Conservation (phyloP, 768 basidiomycete species). For the Tulasnella calospora region DNA sequence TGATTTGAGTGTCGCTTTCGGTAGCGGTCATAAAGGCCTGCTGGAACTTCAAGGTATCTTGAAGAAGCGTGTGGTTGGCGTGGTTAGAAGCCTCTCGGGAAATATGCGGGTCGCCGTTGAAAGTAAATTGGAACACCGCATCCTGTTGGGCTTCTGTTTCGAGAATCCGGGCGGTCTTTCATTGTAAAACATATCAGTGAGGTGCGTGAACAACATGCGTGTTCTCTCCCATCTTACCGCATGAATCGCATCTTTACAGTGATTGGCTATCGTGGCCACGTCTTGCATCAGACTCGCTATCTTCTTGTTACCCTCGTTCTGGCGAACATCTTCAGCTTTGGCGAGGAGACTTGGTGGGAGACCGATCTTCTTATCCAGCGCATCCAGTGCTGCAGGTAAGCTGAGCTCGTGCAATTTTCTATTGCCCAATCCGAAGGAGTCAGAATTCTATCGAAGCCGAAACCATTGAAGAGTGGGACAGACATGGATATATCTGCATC, state of each 20-base stretch:
- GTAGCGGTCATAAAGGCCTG: slow-evolving; percentile 65
- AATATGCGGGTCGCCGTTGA: slow-evolving; percentile 39
- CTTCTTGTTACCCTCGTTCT: slow-evolving; percentile 66
- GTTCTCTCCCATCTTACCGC: slow-evolving; percentile 50
- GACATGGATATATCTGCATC: slow-evolving; percentile 60
- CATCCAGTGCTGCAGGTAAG: slow-evolving; percentile 81
- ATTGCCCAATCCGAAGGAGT: not conserved
- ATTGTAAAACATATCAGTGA: not conserved
- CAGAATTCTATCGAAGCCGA: not conserved
- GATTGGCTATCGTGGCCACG: slow-evolving; percentile 58
- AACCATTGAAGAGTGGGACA: slow-evolving; percentile 31
- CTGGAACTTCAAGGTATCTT: slow-evolving; percentile 66
- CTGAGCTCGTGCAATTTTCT: slow-evolving; percentile 68
- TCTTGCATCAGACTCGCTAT: slow-evolving; percentile 71
- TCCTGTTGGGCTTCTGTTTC: slow-evolving; percentile 86
- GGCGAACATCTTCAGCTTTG: slow-evolving; percentile 78
- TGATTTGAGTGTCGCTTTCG: slow-evolving; percentile 69
- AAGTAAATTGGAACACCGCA: slow-evolving; percentile 57
- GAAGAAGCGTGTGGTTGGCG: slow-evolving; percentile 68
- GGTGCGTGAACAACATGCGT: not conserved
- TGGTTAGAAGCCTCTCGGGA: slow-evolving; percentile 65
- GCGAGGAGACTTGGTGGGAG: slow-evolving; percentile 81
- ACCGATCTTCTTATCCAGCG: slow-evolving; percentile 78
- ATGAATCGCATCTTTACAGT: slow-evolving; percentile 47
- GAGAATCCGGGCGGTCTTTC: slow-evolving; percentile 84